phyloP scores from a whole-genome alignment of 331 rosid species.

The Rosa hybrid region DNA sequence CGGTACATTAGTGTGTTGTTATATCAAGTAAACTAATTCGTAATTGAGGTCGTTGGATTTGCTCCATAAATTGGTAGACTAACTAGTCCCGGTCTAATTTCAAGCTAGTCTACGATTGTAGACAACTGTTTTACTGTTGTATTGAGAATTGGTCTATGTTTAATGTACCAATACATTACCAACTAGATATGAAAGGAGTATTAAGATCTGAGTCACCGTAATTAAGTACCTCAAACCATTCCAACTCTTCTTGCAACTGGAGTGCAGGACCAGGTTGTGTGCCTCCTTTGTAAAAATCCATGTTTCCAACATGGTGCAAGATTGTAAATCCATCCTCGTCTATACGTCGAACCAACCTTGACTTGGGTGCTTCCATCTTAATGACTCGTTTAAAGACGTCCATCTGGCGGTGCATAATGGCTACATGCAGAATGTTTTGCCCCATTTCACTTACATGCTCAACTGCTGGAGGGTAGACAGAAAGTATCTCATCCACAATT shows the following conservation, averaged over 20 bases:
- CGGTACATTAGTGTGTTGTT: no score
- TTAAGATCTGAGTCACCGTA: not conserved
- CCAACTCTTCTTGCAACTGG: constrained; percentile 17
- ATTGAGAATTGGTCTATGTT: no score
- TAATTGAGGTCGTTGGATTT: no score
- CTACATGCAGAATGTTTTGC: constrained; percentile 29
- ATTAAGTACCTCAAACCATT: constrained; percentile 10
- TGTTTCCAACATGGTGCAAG: constrained; percentile 12
- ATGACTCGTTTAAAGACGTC: constrained; percentile 19
- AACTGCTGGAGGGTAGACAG: constrained; percentile 7
- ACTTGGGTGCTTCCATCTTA: not conserved
- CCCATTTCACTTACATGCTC: not conserved
- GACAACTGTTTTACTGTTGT: no score
- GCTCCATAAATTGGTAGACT: no score
- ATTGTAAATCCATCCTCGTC: not conserved
- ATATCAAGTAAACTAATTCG: no score
- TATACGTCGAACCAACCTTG: not conserved
- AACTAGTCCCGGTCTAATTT: no score
- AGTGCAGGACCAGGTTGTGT: constrained; percentile 22
- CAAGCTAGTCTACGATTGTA: no score
- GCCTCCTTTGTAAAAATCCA: not conserved
- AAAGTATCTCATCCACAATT: constrained; percentile 38
- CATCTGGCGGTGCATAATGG: constrained; percentile 25
- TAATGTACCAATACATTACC: no score
- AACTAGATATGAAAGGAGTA: no score